phyloP scores from a whole-genome alignment of 140 eudicot species.

The Ambrosia hybrid region DNA sequence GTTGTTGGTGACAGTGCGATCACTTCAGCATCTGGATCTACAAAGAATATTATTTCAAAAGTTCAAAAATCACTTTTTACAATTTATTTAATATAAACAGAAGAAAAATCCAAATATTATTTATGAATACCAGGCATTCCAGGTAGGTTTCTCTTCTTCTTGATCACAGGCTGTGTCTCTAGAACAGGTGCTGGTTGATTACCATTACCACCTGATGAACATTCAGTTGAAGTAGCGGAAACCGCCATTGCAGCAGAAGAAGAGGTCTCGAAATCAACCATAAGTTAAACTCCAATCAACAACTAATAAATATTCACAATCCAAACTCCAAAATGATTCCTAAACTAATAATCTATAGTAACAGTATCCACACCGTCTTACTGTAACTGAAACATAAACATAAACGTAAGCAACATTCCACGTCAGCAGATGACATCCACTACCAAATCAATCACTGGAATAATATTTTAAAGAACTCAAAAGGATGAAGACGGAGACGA shows the following conservation, averaged over 20 bases:
- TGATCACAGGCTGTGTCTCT: conserved; percentile 35
- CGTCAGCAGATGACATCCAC: conserved; percentile 4
- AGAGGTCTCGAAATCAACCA: conserved; percentile 52
- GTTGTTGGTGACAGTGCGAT: conserved; percentile 80
- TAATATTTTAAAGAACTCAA: neutral
- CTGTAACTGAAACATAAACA: neutral
- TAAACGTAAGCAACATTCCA: neutral
- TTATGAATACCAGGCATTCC: conserved; percentile 74
- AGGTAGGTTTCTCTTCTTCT: conserved; percentile 71
- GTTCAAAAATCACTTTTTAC: neutral
- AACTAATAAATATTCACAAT: neutral
- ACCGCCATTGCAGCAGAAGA: conserved; percentile 44
- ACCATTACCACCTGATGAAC: conserved; percentile 30
- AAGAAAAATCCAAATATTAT: neutral
- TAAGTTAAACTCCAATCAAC: conserved; percentile 8
- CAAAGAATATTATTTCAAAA: conserved; percentile 18
- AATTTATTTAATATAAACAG: neutral
- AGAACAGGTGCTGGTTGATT: conserved; percentile 13
- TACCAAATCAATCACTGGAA: conserved; percentile 1
- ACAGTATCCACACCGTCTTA: too few species aligned
- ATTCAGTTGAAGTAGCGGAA: conserved; percentile 40
- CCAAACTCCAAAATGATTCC: neutral
- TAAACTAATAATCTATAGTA: too few species aligned
- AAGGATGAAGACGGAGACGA: conserved; percentile 25
- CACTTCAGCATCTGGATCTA: conserved; percentile 91